Base-by-base conservation (phyloP, 805 yeast species). In the Hanseniaspora thailandica region DNA sequence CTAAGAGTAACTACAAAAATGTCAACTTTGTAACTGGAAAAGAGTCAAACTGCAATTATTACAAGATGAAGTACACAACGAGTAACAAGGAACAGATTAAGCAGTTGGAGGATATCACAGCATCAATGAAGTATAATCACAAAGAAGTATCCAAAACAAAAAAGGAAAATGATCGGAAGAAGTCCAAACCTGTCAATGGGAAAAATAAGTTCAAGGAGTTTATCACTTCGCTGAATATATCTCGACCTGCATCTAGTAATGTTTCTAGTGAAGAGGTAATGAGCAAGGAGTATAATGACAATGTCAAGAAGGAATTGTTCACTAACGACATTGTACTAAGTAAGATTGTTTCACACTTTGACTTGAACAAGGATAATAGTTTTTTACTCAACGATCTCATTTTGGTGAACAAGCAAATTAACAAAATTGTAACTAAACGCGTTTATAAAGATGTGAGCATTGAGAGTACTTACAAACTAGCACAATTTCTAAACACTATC, bases 401-500 rank as follows among this genome's bases (percentile, higher is more conserved):
- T 13, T 76, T 74, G 53, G 79, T 81, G 7, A 72, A 73, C 62
- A 75, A 69, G 54, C 61, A 66, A 34, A 74, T 83, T 58, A 75
- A 80, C 62, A 63, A 62, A 33, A 67, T 78, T 6, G 74, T 82
- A 2, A 76, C 78, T 58, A 74, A 74, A 5, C 70, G 73, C 23
- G 65, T 86, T 10, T 87, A 85, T 63, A 61, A 69, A 13, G 56
- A 66, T 7, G 79, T 89, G 3, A 56, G 60, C 13, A 75, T 87
- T 58, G 75, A 78, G 0, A 80, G 94, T 2, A 81, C 89, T 6
- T 87, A 84, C 62, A 69, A 95, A 40, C 76, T 85, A 43, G 93
- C 86, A 0, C 95, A 87, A 65, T 81, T 87, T 60, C 78, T 87
- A 5, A 74, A 88, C 1, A 74, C 80, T 5, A 65, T 87, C n/a